phyloP scores from a whole-genome alignment of 2,329 filamentous ascomycete genomes.

The Beauveria sp. region DNA sequence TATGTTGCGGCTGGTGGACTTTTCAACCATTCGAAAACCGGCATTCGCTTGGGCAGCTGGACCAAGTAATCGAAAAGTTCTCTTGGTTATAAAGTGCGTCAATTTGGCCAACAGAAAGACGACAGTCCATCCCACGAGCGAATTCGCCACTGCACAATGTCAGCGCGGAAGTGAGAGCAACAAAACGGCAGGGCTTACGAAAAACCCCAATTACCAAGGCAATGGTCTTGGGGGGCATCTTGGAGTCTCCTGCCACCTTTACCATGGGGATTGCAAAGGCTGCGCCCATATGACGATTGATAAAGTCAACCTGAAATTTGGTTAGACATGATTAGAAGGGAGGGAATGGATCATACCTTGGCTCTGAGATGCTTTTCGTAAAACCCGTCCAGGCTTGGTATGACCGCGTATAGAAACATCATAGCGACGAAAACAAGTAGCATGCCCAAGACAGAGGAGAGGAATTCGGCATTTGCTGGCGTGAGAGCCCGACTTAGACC shows the following conservation, averaged over 20 bases:
- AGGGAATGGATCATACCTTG: conserved; percentile 21
- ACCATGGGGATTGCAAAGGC: conserved; percentile 44
- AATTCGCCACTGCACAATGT: conserved; percentile 25
- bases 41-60: too few species aligned
- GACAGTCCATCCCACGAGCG: conserved; percentile 26
- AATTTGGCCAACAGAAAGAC: conserved; percentile 20
- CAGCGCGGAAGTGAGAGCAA: conserved; percentile 1
- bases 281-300: conserved; percentile 43
- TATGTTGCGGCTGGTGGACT: neutral
- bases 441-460: conserved; percentile 43
- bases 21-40: neutral
- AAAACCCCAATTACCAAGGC: conserved; percentile 37
- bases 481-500: conserved; percentile 30
- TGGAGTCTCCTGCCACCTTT: conserved; percentile 32
- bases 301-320: conserved; percentile 35
- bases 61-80: neutral
- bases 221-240: conserved; percentile 22
- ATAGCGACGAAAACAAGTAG: conserved; percentile 29
- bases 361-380: conserved; percentile 26
- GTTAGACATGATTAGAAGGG: too few species aligned
- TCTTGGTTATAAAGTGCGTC: conserved; percentile 14
- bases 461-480: conserved; percentile 30
- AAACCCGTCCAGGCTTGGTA: conserved; percentile 16
- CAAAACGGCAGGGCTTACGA: conserved; percentile 24
- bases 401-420: conserved; percentile 18